Conservation (phyloP, 2,329 filamentous ascomycete genomes). For the Coniosporium tulheliwenetii region DNA sequence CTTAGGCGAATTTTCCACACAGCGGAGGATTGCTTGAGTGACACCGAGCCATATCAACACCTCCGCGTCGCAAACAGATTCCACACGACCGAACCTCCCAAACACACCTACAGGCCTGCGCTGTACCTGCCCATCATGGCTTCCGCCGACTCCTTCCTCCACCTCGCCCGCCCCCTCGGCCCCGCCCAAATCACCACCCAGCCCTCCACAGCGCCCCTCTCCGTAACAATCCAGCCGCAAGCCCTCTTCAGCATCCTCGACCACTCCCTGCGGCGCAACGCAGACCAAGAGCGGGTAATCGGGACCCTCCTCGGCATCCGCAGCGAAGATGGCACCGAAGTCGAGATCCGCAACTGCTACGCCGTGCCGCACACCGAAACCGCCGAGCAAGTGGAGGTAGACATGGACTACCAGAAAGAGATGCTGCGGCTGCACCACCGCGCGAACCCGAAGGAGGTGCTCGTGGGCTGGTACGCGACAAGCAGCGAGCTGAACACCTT, state of each 20-base stretch:
- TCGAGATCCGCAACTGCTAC: conserved; percentile 91
- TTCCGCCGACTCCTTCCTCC: conserved; percentile 73
- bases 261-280: conserved; percentile 83
- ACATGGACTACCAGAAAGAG: conserved; percentile 99
- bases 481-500: conserved; percentile 96
- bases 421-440: conserved; percentile 93
- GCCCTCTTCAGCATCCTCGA: conserved; percentile 59
- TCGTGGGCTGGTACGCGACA: conserved; percentile 98
- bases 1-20: too few relatives aligned
- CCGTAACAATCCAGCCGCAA: conserved; percentile 90
- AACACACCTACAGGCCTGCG: too few relatives aligned
- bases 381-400: conserved; percentile 95
- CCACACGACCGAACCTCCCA: too few relatives aligned
- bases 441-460: conserved; percentile 80
- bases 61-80: too few relatives aligned
- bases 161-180: conserved; percentile 83
- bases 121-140: conserved; percentile 49
- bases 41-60: too few relatives aligned
- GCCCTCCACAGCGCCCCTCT: conserved; percentile 78
- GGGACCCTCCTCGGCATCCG: conserved; percentile 86
- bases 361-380: conserved; percentile 98
- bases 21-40: too few relatives aligned
- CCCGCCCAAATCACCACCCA: conserved; percentile 65
- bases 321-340: conserved; percentile 91
- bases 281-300: conserved; percentile 89